These are phyloP conservation scores for Eragrostis curvula DNA, from an alignment of 176 grass and related monocot species.

Conservation along the genomic window DNA sequence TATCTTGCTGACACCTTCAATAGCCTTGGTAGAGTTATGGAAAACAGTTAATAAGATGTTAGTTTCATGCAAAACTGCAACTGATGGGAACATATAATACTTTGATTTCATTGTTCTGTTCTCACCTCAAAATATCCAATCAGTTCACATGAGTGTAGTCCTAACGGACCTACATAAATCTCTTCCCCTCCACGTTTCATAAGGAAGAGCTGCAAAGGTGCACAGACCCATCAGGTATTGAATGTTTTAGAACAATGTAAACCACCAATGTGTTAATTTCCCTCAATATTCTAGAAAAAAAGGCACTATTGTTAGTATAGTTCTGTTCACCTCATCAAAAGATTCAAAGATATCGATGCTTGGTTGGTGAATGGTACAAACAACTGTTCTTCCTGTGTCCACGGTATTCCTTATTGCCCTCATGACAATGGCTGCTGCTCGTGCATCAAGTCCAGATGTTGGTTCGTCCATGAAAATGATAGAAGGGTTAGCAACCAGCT, in stretches of 20 bases:
- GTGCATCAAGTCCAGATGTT: slow-evolving; percentile 83
- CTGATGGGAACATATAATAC: neutral
- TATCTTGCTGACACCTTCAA: slow-evolving; percentile 71
- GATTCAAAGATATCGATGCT: slow-evolving; percentile 92
- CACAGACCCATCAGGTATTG: slow-evolving; percentile 9
- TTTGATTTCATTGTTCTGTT: neutral
- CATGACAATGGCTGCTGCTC: slow-evolving; percentile 92
- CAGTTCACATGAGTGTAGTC: slow-evolving; percentile 63
- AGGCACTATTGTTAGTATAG: slow-evolving; percentile 12
- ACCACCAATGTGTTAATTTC: neutral
- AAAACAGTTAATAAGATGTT: slow-evolving; percentile 13
- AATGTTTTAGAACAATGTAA: slow-evolving; percentile 4
- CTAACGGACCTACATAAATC: slow-evolving; percentile 82
- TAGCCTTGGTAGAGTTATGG: slow-evolving; percentile 42
- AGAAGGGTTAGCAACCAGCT: slow-evolving; percentile 83
- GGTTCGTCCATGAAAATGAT: slow-evolving; percentile 98
- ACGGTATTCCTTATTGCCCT: slow-evolving; percentile 85
- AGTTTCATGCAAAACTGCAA: neutral
- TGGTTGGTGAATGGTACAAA: slow-evolving; percentile 86
- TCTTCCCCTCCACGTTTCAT: slow-evolving; percentile 86
- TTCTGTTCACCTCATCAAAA: slow-evolving; percentile 78
- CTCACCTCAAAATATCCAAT: slow-evolving; percentile 82
- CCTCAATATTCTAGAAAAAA: neutral
- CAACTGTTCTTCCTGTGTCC: slow-evolving; percentile 75
- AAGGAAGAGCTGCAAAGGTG: slow-evolving; percentile 63